Base-by-base conservation (phyloP, 768 basidiomycete species). In the Phlebiopsis gigantea region DNA sequence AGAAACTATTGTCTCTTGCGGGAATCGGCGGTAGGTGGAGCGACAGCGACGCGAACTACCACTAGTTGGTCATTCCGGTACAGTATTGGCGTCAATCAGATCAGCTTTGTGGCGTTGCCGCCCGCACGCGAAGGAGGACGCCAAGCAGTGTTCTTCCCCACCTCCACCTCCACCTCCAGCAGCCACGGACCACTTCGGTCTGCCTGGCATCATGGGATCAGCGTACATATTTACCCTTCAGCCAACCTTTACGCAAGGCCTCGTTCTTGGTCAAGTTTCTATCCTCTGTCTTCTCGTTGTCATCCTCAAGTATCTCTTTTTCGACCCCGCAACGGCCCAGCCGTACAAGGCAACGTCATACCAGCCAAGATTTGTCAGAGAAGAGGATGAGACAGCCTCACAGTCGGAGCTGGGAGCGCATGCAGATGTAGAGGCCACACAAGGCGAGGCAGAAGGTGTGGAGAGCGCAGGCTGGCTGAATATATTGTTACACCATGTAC, bases 401-500 rank as follows among this genome's bases (percentile, higher is more conserved):
- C 25, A 6, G 17, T 19, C 47, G 26, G 39, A 51, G 10, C 5
- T 26, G 24, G 26, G 19, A 15, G 2, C 17, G 8, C 53, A 22
- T 43, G 47, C n/a, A 41, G 55, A 41, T 54, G 51, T 29, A 45
- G 48, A n/a, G 31, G 34, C 28, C 34, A 52, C n/a, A 57, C 29
- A 22, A 29, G 51, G 28, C 24, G 56, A 28, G 24, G 25, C 22
- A n/a, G 45, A 45, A 28, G 46, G 22, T 55, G 53, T 77, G 41
- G 96, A 98, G 69, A 88, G 91, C 0, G 81, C 87, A 24, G 90
- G 91, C 65, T 98, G 97, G 97, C 79, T 98, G 59, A 98, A 97
- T 68, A 75, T 82, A 21, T 76, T 99, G 29, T 71, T 93, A 56
- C 84, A 82, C 47, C 91, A 97, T 78, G 94, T 89, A 62, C 39